phyloP scores from a whole-genome alignment of 2,329 filamentous ascomycete species.

The Emydomyces testavorans region DNA sequence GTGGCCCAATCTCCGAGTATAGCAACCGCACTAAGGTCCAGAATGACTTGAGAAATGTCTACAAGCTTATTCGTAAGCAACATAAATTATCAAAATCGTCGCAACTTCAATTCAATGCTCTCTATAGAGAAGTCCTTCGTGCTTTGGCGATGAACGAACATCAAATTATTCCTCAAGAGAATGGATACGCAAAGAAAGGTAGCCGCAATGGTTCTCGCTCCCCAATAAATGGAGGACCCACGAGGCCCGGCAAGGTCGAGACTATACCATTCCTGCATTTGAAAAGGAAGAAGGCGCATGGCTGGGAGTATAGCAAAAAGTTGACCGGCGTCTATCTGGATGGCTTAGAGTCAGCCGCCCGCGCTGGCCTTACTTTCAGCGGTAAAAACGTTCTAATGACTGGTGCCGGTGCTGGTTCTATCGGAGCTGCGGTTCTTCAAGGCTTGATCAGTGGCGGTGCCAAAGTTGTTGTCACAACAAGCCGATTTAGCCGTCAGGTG shows the following conservation, averaged over 20 bases:
- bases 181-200: slow-evolving; percentile 49
- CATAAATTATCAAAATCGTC: slow-evolving; percentile 95
- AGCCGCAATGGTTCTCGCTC: slow-evolving; percentile 38
- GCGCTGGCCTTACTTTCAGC: slow-evolving; percentile 76
- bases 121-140: slow-evolving; percentile 89
- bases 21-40: slow-evolving; percentile 97
- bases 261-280: slow-evolving; percentile 96
- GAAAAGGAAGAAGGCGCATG: slow-evolving; percentile 93
- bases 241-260: slow-evolving; percentile 65
- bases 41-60: slow-evolving; percentile 85
- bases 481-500: slow-evolving; percentile 89
- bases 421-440: slow-evolving; percentile 91
- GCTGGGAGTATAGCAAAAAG: slow-evolving; percentile 99
- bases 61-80: slow-evolving; percentile 97
- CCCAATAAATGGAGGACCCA: slow-evolving; percentile 7
- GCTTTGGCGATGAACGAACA: slow-evolving; percentile 96
- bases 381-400: slow-evolving; percentile 98
- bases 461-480: slow-evolving; percentile 93
- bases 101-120: slow-evolving; percentile 86
- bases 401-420: slow-evolving; percentile 92
- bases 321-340: slow-evolving; percentile 87
- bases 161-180: slow-evolving; percentile 86
- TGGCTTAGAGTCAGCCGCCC: slow-evolving; percentile 78
- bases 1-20: slow-evolving; percentile 96
- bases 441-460: slow-evolving; percentile 93